phyloP scores from a whole-genome alignment of 306 rosid species.

The Spatholobus suberectus region DNA sequence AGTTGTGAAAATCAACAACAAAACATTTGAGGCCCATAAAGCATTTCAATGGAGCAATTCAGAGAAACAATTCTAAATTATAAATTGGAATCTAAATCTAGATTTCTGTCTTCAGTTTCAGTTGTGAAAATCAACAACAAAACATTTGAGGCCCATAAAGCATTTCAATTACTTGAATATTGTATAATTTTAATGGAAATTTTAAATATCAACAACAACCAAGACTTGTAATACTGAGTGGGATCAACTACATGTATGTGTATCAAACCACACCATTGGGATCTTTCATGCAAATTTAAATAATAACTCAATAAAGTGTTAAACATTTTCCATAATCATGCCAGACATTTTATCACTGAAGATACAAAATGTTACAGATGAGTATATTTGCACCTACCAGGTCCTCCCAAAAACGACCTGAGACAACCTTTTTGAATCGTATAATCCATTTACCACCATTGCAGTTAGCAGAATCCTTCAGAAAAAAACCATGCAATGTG shows the following conservation, averaged over 20 bases:
- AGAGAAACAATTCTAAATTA: too few species aligned
- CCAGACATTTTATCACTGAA: constrained; percentile 8
- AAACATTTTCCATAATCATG: constrained; percentile 13
- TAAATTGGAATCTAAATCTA: too few species aligned
- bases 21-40: too few species aligned
- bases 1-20: too few species aligned
- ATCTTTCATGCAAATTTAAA: constrained; percentile 3
- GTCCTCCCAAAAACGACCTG: constrained; percentile 98
- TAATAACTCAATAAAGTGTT: constrained; percentile 10
- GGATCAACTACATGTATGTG: background rate
- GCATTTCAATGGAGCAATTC: too few species aligned
- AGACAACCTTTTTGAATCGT: constrained; percentile 83
- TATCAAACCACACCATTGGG: background rate
- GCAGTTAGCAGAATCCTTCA: constrained; percentile 94
- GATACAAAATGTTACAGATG: background rate
- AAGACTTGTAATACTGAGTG: background rate
- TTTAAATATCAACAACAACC: background rate
- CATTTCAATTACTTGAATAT: constrained; percentile 10
- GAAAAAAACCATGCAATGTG: background rate
- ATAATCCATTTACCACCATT: constrained; percentile 97
- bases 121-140: too few species aligned
- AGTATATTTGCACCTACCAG: constrained; percentile 63
- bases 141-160: too few species aligned
- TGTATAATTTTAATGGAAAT: background rate
- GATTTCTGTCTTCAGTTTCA: too few species aligned